These are phyloP conservation scores for Plectosphaerella cucumerina DNA, from an alignment of 2,329 filamentous ascomycete genomes.

Conservation along the genomic window DNA sequence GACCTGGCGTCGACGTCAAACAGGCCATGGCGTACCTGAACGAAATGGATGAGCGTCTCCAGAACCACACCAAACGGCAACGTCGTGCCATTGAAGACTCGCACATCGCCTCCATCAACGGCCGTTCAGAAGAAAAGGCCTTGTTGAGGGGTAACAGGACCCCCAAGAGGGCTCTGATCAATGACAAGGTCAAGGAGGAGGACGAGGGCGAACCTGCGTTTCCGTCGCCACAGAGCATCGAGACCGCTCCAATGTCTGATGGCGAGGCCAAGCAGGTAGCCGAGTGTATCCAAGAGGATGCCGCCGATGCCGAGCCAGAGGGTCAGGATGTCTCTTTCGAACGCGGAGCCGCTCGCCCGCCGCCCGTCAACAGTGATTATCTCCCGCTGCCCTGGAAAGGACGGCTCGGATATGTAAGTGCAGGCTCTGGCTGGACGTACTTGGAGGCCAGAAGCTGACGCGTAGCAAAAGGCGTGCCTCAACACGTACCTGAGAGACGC, in stretches of 20 bases:
- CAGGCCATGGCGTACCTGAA: slow-evolving; percentile 39
- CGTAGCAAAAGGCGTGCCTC: slow-evolving; percentile 63
- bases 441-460: slow-evolving; percentile 1
- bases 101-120: slow-evolving; percentile 14
- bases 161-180: neutral
- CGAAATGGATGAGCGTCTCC: slow-evolving; percentile 45
- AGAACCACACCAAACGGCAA: slow-evolving; percentile 38
- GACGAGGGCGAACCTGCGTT: slow-evolving; percentile 4
- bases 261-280: slow-evolving; percentile 16
- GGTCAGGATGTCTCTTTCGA: slow-evolving; percentile 20
- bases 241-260: slow-evolving; percentile 16
- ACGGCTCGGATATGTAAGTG: slow-evolving; percentile 75
- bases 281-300: slow-evolving; percentile 13
- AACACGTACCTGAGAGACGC: slow-evolving; percentile 85
- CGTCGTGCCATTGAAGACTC: slow-evolving; percentile 42
- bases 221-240: slow-evolving; percentile 7
- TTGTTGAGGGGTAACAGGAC: neutral
- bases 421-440: neutral
- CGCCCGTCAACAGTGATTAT: slow-evolving; percentile 77
- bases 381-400: slow-evolving; percentile 90
- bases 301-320: slow-evolving; percentile 9
- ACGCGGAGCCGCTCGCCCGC: slow-evolving; percentile 49
- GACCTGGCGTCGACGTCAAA: slow-evolving; percentile 25
- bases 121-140: neutral
- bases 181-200: slow-evolving; percentile 1